Percentiles rank a stretch among this genome's conserved stretches.
Evolutionary conservation across 2,329 filamentous ascomycete species (phyloP).

Genomic region (Colletotrichum zoysiae): DNA sequence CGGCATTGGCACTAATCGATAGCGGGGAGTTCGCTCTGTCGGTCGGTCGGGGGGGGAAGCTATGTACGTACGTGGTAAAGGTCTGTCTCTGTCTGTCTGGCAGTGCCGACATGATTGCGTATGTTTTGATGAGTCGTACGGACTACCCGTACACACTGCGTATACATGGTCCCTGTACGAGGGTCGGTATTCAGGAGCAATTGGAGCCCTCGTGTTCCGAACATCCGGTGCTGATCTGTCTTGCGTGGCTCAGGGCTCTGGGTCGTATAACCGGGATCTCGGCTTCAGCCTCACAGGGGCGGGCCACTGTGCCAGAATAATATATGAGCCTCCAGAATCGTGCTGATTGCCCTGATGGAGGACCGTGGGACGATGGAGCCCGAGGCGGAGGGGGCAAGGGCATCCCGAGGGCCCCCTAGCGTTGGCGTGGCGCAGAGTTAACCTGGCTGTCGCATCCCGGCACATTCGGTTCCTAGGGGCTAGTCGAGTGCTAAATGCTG

Average conservation of each 20-base stretch:
- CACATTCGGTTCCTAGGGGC: constrained; percentile 16
- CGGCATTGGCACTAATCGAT: not conserved
- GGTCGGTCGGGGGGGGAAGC: not conserved
- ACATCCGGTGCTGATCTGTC: not conserved
- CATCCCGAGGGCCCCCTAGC: constrained; percentile 29
- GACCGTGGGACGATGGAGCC: constrained; percentile 25
- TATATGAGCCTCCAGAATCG: constrained; percentile 13
- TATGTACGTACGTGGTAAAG: not conserved
- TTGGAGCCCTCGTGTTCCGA: constrained; percentile 26
- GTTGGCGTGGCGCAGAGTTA: constrained; percentile 38
- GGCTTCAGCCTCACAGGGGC: constrained; percentile 25
- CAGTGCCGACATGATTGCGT: constrained; percentile 30
- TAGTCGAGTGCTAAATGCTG: constrained; percentile 4
- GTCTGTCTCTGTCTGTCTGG: not conserved
- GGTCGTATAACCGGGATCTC: constrained; percentile 25
- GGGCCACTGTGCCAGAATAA: constrained; percentile 2
- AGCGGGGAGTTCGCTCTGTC: not conserved
- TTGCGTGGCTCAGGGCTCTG: constrained; percentile 31
- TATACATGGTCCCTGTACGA: too few relatives aligned
- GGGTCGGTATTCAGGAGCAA: not conserved
- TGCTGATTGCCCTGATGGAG: constrained; percentile 24
- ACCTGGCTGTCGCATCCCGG: constrained; percentile 27
- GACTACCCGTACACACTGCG: not conserved
- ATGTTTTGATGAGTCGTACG: constrained; percentile 12
- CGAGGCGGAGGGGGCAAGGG: not conserved